Evolutionary conservation across 1,284 basidiomycete species (phyloP).

Genomic region (Ceratobasidium sp.): DNA sequence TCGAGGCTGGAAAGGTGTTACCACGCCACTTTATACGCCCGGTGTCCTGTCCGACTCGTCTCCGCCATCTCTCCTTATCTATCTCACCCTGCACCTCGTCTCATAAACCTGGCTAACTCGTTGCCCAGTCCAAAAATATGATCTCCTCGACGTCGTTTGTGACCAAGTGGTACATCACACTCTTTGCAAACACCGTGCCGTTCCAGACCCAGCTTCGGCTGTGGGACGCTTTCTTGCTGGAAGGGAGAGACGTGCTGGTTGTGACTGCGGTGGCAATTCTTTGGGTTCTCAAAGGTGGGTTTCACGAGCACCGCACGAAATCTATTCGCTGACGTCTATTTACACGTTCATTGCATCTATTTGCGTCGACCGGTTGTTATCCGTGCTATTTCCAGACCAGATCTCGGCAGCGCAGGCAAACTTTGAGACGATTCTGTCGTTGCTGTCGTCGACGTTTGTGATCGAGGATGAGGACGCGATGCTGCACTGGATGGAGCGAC

Average conservation of each 20-base stretch:
- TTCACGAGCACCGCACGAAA: conserved; percentile 32
- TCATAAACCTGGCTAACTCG: background rate
- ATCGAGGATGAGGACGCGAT: conserved; percentile 86
- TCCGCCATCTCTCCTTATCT: no score
- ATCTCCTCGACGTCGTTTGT: conserved; percentile 95
- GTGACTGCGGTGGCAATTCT: conserved; percentile 87
- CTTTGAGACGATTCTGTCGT: conserved; percentile 89
- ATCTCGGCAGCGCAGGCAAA: conserved; percentile 79
- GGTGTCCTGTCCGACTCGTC: no score
- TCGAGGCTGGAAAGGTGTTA: no score
- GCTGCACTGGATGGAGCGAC: conserved; percentile 80
- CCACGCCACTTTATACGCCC: no score
- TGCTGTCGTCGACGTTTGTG: conserved; percentile 91
- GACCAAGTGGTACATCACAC: conserved; percentile 99
- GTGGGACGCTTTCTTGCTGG: conserved; percentile 93
- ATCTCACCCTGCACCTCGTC: no score
- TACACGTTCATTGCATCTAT: conserved; percentile 46
- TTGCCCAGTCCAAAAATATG: conserved; percentile 73
- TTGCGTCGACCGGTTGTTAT: conserved; percentile 37
- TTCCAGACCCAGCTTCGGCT: conserved; percentile 94
- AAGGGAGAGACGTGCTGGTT: conserved; percentile 90
- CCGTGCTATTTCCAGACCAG: conserved; percentile 63
- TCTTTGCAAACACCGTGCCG: conserved; percentile 95
- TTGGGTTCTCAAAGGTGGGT: conserved; percentile 85
- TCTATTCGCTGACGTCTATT: conserved; percentile 11